Evolutionary conservation across 2,329 filamentous ascomycete genomes (phyloP).

Genomic region (Alternaria conjuncta): DNA sequence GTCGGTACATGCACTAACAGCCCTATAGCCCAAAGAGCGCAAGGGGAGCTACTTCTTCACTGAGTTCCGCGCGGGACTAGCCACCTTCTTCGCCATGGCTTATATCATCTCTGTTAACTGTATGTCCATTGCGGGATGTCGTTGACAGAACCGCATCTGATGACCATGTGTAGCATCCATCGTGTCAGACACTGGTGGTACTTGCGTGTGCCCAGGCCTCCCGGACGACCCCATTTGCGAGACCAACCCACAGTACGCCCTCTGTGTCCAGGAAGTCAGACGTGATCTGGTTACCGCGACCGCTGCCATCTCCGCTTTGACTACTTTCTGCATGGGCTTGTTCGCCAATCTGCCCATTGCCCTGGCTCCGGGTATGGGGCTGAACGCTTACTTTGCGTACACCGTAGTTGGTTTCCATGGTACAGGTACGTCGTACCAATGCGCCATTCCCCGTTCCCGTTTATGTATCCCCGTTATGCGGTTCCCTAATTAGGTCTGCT

Average conservation of each 20-base stretch:
- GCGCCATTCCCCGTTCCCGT: conserved; percentile 22
- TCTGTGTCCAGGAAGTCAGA: conserved; percentile 69
- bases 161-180: conserved; percentile 57
- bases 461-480: conserved; percentile 14
- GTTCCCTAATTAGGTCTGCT: conserved; percentile 3
- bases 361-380: conserved; percentile 76
- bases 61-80: conserved; percentile 81
- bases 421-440: conserved; percentile 55
- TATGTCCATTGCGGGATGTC: conserved; percentile 43
- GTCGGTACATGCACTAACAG: conserved; percentile 7
- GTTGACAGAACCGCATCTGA: conserved; percentile 7
- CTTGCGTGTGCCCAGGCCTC: conserved; percentile 70
- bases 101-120: conserved; percentile 71
- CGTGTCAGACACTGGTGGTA: conserved; percentile 74
- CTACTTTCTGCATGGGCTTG: conserved; percentile 83
- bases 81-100: conserved; percentile 63
- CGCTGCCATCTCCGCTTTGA: conserved; percentile 79
- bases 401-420: conserved; percentile 81
- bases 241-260: conserved; percentile 63
- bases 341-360: conserved; percentile 82
- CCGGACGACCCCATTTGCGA: conserved; percentile 59
- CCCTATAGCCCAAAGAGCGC: conserved; percentile 60
- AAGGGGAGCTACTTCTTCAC: conserved; percentile 81
- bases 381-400: conserved; percentile 89
- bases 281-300: conserved; percentile 85